Conservation (phyloP, 148 eudicot genomes). For the Beta vulgaris region DNA sequence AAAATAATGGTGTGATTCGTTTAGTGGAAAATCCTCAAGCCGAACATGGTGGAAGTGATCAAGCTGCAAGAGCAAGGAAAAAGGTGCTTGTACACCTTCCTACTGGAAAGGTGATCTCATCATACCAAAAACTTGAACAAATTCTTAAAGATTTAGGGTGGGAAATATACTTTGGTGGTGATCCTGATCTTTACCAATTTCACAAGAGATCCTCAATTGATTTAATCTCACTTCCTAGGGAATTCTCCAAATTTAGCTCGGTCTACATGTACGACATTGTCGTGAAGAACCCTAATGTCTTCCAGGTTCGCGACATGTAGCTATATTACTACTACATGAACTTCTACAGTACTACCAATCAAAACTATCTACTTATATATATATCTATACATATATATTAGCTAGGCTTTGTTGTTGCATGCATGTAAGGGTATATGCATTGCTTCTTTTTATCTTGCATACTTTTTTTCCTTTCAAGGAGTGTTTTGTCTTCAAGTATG, state of each 20-base stretch:
- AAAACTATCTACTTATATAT: background rate
- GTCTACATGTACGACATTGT: constrained; percentile 59
- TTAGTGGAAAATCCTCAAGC: constrained; percentile 40
- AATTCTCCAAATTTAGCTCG: constrained; percentile 50
- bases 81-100: constrained; percentile 45
- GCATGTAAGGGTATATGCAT: background rate
- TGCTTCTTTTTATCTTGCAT: background rate
- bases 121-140: constrained; percentile 37
- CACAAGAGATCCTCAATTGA: constrained; percentile 48
- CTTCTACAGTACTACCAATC: background rate
- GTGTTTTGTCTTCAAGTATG: background rate
- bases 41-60: background rate
- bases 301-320: constrained; percentile 54
- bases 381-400: background rate
- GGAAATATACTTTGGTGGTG: constrained; percentile 46
- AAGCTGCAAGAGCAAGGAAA: constrained; percentile 15
- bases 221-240: constrained; percentile 52
- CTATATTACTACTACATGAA: background rate
- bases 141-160: constrained; percentile 46
- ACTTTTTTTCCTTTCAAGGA: background rate
- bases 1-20: constrained; percentile 42
- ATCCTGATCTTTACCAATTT: constrained; percentile 42
- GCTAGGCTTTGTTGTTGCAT: constrained; percentile 12
- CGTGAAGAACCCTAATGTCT: constrained; percentile 48
- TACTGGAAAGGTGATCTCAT: constrained; percentile 38